These are phyloP conservation scores for Cylindrotheca closterium DNA, from an alignment of 108 stramenopile genomes.

Conservation along the genomic window DNA sequence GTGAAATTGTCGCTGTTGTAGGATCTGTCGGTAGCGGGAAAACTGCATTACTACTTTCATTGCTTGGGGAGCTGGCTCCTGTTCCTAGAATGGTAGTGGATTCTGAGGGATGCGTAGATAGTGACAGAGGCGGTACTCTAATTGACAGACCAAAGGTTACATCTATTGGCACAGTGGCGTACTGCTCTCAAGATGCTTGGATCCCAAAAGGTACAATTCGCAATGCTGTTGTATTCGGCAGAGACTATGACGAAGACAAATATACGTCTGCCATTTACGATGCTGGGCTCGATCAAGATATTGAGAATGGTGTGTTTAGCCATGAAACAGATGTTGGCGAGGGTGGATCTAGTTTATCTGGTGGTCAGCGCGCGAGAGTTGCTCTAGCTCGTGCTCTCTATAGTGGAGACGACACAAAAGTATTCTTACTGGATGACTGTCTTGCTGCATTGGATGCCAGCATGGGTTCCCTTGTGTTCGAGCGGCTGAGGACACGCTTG, in stretches of 20 bases:
- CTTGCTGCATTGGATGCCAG: constrained; percentile 73
- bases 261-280: constrained; percentile 58
- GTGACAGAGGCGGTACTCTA: constrained; percentile 14
- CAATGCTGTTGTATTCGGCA: constrained; percentile 83
- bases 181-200: constrained; percentile 87
- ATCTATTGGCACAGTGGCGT: constrained; percentile 57
- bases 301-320: constrained; percentile 45
- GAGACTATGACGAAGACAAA: constrained; percentile 69
- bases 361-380: constrained; percentile 93
- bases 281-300: constrained; percentile 76
- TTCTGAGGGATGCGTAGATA: not conserved
- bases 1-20: constrained; percentile 81
- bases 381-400: constrained; percentile 84
- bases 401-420: constrained; percentile 45
- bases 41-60: constrained; percentile 66
- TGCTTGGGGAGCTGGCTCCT: constrained; percentile 87
- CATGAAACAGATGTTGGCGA: constrained; percentile 81
- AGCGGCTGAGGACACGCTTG: constrained; percentile 50
- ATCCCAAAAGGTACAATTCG: constrained; percentile 74
- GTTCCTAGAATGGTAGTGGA: constrained; percentile 54
- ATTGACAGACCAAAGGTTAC: constrained; percentile 46
- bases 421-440: constrained; percentile 61
- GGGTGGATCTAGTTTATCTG: constrained; percentile 71
- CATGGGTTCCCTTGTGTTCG: constrained; percentile 71
- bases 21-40: constrained; percentile 92